Evolutionary conservation across 164 flowering plant genomes (phyloP).

Genomic region (Taxillus chinensis): DNA sequence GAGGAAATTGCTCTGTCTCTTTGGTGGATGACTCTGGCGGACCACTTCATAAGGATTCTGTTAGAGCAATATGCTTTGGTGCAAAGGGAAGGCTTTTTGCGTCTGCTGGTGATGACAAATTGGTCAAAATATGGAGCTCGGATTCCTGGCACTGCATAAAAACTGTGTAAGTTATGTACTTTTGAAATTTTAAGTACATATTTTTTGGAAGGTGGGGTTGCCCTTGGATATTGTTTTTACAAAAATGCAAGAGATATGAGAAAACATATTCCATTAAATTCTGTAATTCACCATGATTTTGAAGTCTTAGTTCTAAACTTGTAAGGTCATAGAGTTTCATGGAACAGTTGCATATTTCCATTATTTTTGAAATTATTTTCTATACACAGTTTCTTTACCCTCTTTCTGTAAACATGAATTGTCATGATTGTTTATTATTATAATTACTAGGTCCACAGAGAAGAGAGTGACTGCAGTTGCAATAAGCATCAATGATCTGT

Average conservation of each 20-base stretch:
- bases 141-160: constrained; percentile 60
- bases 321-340: too few relatives aligned
- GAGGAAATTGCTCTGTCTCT: constrained; percentile 30
- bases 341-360: too few relatives aligned
- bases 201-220: not conserved
- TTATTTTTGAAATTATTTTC: too few relatives aligned
- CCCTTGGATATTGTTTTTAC: not conserved
- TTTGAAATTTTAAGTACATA: not conserved
- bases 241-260: too few relatives aligned
- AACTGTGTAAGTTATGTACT: constrained; percentile 50
- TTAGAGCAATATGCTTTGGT: constrained; percentile 67
- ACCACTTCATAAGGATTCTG: constrained; percentile 54
- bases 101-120: constrained; percentile 92
- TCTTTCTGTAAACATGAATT: not conserved
- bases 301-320: too few relatives aligned
- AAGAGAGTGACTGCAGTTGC: constrained; percentile 95
- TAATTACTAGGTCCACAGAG: constrained; percentile 55
- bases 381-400: too few relatives aligned
- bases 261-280: too few relatives aligned
- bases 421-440: not conserved
- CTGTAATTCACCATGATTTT: too few relatives aligned
- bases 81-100: constrained; percentile 63
- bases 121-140: constrained; percentile 74
- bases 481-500: constrained; percentile 50
- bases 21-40: constrained; percentile 50